phyloP scores from a whole-genome alignment of 768 basidiomycete genomes.

The Lactarius sp. region DNA sequence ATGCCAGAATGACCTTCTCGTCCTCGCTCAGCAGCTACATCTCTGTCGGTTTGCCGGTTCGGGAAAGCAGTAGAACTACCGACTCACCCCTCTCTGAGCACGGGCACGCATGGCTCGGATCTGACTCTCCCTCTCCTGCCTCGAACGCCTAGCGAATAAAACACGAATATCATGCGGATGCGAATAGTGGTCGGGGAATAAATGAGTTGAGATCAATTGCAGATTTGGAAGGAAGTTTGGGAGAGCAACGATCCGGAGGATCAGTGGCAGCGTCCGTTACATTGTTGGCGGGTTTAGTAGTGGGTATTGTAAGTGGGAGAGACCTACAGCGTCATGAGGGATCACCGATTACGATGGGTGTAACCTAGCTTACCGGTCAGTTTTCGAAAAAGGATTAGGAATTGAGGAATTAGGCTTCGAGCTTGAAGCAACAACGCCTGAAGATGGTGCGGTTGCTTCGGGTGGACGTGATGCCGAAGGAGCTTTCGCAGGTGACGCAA shows the following conservation, averaged over 20 bases:
- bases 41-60: conserved; percentile 11
- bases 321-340: conserved; percentile 63
- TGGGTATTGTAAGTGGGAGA: conserved; percentile 30
- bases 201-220: conserved; percentile 44
- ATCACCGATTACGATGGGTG: conserved; percentile 29
- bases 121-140: conserved; percentile 66
- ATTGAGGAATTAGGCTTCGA: conserved; percentile 17
- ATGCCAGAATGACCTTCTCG: conserved; percentile 56
- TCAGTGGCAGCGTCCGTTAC: conserved; percentile 24
- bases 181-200: conserved; percentile 64
- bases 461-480: conserved; percentile 27
- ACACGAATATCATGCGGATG: conserved; percentile 49
- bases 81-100: conserved; percentile 68
- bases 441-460: conserved; percentile 25
- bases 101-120: conserved; percentile 66
- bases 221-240: conserved; percentile 35
- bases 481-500: conserved; percentile 32
- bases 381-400: conserved; percentile 39
- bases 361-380: conserved; percentile 58
- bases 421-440: conserved; percentile 14
- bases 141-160: conserved; percentile 53
- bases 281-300: conserved; percentile 24
- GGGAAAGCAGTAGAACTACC: not conserved
- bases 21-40: conserved; percentile 53
- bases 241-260: conserved; percentile 27